Conservation (phyloP, 176 grass and related monocot genomes). For the Triticum dicoccoides region DNA sequence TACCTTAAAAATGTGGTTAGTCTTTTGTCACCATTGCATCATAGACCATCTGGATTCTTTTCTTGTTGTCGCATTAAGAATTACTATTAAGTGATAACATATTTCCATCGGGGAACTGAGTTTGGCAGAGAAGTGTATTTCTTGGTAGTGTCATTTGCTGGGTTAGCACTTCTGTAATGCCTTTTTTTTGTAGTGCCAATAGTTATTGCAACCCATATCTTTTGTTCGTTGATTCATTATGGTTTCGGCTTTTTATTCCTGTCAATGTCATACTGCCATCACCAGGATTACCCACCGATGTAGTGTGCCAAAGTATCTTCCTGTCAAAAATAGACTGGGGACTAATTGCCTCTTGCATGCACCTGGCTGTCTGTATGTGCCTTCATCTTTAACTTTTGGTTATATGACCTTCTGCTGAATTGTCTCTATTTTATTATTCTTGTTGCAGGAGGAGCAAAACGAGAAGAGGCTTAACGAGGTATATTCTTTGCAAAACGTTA, state of each 20-base stretch:
- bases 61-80: neutral
- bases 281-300: neutral
- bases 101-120: neutral
- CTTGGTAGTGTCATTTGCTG: neutral
- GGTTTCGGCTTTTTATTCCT: neutral
- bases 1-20: neutral
- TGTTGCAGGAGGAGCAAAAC: constrained; percentile 60
- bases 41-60: neutral
- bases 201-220: neutral
- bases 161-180: neutral
- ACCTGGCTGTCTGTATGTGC: neutral
- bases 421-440: constrained; percentile 17
- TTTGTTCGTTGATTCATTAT: neutral
- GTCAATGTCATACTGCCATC: neutral
- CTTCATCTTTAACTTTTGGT: neutral
- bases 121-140: neutral
- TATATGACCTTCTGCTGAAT: neutral
- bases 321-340: neutral
- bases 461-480: constrained; percentile 79
- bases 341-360: constrained; percentile 8
- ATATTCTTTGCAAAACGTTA: constrained; percentile 4
- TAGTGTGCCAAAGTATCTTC: neutral
- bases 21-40: constrained; percentile 1
- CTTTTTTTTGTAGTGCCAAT: neutral
- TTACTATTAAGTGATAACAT: neutral